These are phyloP conservation scores for Aspergillus biplanus DNA, from an alignment of 495 filamentous ascomycete genomes.

Conservation along the genomic window DNA sequence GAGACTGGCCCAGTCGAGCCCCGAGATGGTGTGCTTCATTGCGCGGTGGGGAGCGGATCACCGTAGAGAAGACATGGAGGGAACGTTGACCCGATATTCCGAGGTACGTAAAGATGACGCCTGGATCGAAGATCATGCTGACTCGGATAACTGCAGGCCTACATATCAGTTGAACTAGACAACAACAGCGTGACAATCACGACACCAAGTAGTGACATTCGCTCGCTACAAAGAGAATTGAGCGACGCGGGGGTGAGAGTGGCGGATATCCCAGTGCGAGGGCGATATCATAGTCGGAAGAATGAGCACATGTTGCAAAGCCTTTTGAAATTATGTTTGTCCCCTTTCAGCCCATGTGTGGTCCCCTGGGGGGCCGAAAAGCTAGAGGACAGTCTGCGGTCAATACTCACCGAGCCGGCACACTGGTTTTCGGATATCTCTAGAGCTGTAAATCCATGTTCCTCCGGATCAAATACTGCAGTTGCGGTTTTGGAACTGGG, in stretches of 20 bases:
- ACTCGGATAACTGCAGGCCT: background rate
- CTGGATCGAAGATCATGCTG: background rate
- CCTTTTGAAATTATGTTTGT: constrained; percentile 2
- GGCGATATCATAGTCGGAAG: background rate
- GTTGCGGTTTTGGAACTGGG: background rate
- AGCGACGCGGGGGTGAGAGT: background rate
- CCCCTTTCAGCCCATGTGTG: background rate
- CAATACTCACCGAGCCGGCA: constrained; percentile 5
- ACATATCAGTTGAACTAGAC: constrained; percentile 11
- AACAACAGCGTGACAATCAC: constrained; percentile 6
- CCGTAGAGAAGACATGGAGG: constrained; percentile 1
- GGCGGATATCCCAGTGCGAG: background rate
- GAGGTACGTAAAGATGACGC: background rate
- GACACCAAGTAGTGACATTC: background rate
- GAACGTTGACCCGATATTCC: constrained; percentile 2
- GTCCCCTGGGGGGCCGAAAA: constrained; percentile 1
- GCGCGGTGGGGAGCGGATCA: constrained; percentile 5
- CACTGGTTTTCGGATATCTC: background rate
- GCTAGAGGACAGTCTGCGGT: background rate
- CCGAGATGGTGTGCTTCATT: constrained; percentile 3
- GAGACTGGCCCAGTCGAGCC: background rate
- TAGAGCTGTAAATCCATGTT: background rate
- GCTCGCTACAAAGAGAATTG: background rate
- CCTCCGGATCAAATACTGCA: background rate
- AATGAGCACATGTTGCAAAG: background rate